Evolutionary conservation across 495 filamentous ascomycete genomes (phyloP).

Genomic region (Patellaria atrata): DNA sequence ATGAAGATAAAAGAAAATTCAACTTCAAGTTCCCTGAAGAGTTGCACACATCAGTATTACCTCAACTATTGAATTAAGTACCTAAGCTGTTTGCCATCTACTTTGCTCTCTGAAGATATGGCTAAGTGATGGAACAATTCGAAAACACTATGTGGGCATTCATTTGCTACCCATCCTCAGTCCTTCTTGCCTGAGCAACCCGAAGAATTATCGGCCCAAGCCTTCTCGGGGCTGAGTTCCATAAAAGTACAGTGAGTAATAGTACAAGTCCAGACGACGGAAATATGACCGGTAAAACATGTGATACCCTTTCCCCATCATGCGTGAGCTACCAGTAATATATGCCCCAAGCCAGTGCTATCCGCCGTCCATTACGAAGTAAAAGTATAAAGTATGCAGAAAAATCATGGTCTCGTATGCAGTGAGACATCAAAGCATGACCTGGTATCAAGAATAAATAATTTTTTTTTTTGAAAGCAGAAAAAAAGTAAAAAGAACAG

Average conservation of each 20-base stretch:
- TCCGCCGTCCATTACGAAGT: constrained; percentile 4
- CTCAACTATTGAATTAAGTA: constrained; percentile 17
- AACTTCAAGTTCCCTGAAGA: neutral
- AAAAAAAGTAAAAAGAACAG: no score
- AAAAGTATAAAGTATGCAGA: neutral
- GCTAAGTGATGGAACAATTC: no score
- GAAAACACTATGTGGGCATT: no score
- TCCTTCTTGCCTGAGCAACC: constrained; percentile 1
- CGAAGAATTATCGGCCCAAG: constrained; percentile 18
- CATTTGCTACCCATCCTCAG: neutral
- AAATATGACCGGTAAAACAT: constrained; percentile 1
- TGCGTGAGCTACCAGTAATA: constrained; percentile 18
- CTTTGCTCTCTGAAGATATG: no score
- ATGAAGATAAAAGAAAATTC: constrained; percentile 1
- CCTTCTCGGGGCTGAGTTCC: constrained; percentile 1
- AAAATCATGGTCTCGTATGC: constrained; percentile 3
- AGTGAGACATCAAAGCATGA: no score
- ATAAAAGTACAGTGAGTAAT: constrained; percentile 23
- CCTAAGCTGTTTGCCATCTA: constrained; percentile 10
- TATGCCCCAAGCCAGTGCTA: constrained; percentile 13
- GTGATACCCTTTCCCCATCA: constrained; percentile 14
- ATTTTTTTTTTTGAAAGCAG: no score
- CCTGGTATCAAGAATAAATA: no score
- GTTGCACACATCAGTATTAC: constrained; percentile 1
- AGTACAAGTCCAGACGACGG: constrained; percentile 18